Conservation (phyloP, 2,329 filamentous ascomycete species). For the Colletotrichum sp. region DNA sequence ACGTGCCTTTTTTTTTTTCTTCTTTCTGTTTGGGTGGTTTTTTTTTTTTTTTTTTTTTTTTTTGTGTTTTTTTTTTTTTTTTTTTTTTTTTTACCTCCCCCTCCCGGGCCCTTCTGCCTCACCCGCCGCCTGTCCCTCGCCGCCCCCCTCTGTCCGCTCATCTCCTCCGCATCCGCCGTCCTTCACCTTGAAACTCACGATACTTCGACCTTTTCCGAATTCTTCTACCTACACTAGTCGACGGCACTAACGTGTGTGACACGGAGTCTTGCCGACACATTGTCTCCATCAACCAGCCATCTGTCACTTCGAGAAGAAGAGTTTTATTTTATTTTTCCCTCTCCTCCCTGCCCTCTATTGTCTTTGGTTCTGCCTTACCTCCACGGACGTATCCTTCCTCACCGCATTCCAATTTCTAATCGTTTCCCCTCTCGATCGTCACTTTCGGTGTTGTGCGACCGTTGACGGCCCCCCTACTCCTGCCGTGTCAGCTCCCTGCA, state of each 20-base stretch:
- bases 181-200: background rate
- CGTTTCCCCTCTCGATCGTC: background rate
- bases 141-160: background rate
- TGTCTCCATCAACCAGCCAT: background rate
- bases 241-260: background rate
- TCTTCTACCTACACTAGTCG: background rate
- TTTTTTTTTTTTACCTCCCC: no score
- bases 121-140: background rate
- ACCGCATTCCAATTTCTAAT: background rate
- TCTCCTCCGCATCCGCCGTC: background rate
- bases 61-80: no score
- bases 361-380: background rate
- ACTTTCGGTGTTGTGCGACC: background rate
- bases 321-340: background rate
- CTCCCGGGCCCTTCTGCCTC: background rate
- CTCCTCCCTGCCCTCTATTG: background rate
- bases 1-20: background rate
- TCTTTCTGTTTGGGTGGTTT: background rate
- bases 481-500: background rate
- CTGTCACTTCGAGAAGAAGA: background rate
- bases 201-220: background rate
- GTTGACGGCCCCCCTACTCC: background rate
- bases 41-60: no score
- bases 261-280: constrained; percentile 6
- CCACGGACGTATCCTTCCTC: background rate